Evolutionary conservation across 1,284 basidiomycete species (phyloP), one percentile per base, ranked within the genome.

Genomic region (Coniophora puteana): DNA sequence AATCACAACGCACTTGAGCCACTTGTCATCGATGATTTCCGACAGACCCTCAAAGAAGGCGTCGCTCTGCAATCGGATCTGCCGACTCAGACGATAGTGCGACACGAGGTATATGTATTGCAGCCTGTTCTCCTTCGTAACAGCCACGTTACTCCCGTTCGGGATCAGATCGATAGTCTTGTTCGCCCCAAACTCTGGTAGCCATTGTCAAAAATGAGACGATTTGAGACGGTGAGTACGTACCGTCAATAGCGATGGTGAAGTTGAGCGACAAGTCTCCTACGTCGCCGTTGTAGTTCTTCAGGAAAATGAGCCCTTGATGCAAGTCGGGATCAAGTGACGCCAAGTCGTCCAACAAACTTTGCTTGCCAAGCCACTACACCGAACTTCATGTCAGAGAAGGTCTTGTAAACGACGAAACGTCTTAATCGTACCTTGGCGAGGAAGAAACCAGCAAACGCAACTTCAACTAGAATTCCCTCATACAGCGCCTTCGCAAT

Each of bases 401-500:
- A 14, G 4, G 14, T 8, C 10, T 13, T 18, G 7, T 13, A 16
- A 34, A 22, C n/a, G n/a, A n/a, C n/a, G n/a, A 25, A 38, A 12
- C 11, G 17, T 16, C 13, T 12, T 21, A 3, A 8, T 61, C 67
- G 45, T 46, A 86, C 84, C 74, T 93, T 93, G 11, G 86, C 81
- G 26, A 95, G 72, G 76, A 99, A 99, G 71, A 99, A 99, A 7
- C 83, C 82, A 1, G 96, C 93, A 64, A 99, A 98, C 1, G 88
- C 88, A 4, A 95, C 89, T 52, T 98, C 93, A n/a, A 96, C 83
- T 6, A 99, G 71, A 37, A 99, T 98, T 3, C 94, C 93, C 41
- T 98, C 92, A 59, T 99, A 99, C 54, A 99, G 73, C 0, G 95
- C 95, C 61, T 98, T 98, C 8, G 94, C 95, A 1, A 98, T 71